A percentile compares a stretch with the other conserved stretches of the same genome.
Conservation (phyloP, 164 flowering plant species). For the Brasenia schreberi region DNA sequence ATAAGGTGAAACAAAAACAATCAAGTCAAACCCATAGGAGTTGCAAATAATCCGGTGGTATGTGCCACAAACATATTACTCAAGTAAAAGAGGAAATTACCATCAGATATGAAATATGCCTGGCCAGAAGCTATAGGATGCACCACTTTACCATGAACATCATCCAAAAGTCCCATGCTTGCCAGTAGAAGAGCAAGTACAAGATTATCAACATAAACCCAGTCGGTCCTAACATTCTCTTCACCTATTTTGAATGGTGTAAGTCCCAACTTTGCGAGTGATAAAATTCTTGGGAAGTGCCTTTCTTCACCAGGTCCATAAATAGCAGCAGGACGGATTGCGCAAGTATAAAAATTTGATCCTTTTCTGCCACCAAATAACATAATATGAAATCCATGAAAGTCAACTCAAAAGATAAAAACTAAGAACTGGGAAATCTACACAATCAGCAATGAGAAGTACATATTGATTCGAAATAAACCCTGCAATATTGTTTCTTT, state of each 20-base stretch:
- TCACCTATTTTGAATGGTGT: constrained; percentile 54
- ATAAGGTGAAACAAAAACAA: no score
- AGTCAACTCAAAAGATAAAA: not conserved
- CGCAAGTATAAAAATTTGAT: constrained; percentile 63
- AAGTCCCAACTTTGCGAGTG: constrained; percentile 66
- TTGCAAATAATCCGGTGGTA: no score
- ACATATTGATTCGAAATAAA: no score
- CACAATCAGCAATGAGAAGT: no score
- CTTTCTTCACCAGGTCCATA: constrained; percentile 99
- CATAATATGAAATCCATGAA: not conserved
- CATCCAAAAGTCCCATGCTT: constrained; percentile 93
- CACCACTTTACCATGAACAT: constrained; percentile 52
- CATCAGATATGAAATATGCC: constrained; percentile 86
- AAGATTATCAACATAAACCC: constrained; percentile 91
- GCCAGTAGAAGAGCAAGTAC: constrained; percentile 76
- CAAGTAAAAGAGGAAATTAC: constrained; percentile 21
- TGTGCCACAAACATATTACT: not conserved
- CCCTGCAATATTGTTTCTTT: no score
- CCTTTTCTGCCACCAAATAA: constrained; percentile 38
- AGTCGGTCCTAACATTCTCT: constrained; percentile 55
- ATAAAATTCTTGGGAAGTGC: constrained; percentile 72
- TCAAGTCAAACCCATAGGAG: no score
- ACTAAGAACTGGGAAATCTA: not conserved
- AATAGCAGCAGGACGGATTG: constrained; percentile 88
- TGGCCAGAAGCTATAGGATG: constrained; percentile 95